A percentile compares a stretch with the other conserved stretches of the same genome.
Conservation (phyloP, 192 early-diverging fungal species). For the Coemansia sp. region DNA sequence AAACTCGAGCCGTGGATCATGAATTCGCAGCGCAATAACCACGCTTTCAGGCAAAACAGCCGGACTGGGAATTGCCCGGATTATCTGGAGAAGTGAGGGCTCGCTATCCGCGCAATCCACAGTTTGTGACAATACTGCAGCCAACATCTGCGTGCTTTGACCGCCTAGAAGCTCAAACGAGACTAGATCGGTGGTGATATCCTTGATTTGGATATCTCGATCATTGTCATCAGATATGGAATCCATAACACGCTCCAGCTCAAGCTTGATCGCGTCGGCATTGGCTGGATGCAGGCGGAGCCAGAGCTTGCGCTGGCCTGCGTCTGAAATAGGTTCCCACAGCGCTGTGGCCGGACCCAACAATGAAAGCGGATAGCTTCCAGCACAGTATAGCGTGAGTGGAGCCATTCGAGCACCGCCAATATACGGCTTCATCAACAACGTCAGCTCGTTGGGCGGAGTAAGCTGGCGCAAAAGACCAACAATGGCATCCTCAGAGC, state of each 20-base stretch:
- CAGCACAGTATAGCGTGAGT: constrained; percentile 41
- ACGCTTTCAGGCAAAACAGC: constrained; percentile 76
- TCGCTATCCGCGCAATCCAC: background rate
- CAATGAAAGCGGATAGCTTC: constrained; percentile 31
- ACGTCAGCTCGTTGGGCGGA: constrained; percentile 51
- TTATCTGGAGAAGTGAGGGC: constrained; percentile 10
- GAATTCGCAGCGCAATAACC: constrained; percentile 73
- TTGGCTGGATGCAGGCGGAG: constrained; percentile 80
- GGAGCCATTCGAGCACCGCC: constrained; percentile 26
- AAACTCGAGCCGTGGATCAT: constrained; percentile 80
- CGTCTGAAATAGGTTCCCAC: constrained; percentile 62
- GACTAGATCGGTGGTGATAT: constrained; percentile 59
- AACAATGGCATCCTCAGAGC: constrained; percentile 54
- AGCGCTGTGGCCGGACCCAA: constrained; percentile 76
- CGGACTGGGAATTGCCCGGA: constrained; percentile 57
- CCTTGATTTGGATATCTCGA: constrained; percentile 31
- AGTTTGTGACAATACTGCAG: constrained; percentile 58
- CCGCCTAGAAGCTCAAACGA: constrained; percentile 85
- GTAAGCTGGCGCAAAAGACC: constrained; percentile 56
- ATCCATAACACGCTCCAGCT: constrained; percentile 15
- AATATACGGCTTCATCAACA: constrained; percentile 9
- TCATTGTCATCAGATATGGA: background rate
- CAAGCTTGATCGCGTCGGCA: constrained; percentile 47
- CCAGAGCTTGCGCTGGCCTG: constrained; percentile 60
- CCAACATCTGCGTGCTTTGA: constrained; percentile 72